Conservation (phyloP, 2,329 filamentous ascomycete species). For the Colletotrichum costaricense region DNA sequence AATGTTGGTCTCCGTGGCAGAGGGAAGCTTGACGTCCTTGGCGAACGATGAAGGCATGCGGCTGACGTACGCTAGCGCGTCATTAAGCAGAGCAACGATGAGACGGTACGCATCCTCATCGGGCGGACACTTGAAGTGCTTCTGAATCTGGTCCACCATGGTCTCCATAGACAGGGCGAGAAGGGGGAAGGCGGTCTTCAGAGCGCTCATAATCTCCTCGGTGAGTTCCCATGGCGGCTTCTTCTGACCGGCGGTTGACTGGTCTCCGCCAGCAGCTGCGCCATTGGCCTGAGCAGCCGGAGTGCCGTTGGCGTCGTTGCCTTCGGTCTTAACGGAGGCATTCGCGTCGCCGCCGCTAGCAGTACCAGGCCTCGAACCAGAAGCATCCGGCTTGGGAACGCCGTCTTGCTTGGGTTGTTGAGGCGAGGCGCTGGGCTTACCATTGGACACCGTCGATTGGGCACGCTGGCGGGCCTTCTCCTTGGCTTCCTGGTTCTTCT, state of each 20-base stretch:
- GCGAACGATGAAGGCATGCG: constrained; percentile 88
- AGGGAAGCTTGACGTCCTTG: constrained; percentile 89
- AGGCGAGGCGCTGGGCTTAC: constrained; percentile 59
- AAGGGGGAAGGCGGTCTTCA: constrained; percentile 97
- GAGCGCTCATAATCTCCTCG: constrained; percentile 92
- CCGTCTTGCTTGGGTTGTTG: constrained; percentile 65
- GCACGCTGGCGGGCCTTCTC: constrained; percentile 67
- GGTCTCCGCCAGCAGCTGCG: constrained; percentile 35
- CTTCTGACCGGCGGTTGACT: constrained; percentile 56
- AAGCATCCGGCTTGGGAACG: constrained; percentile 49
- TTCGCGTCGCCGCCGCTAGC: constrained; percentile 57
- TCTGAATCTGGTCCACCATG: constrained; percentile 98
- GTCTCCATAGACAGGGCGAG: constrained; percentile 98
- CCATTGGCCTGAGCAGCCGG: constrained; percentile 31
- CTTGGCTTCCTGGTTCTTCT: constrained; percentile 86
- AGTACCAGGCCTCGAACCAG: constrained; percentile 60
- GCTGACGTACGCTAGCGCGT: constrained; percentile 92
- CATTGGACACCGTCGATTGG: constrained; percentile 56
- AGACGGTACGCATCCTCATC: constrained; percentile 98
- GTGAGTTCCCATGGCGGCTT: constrained; percentile 96
- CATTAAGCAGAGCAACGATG: constrained; percentile 97
- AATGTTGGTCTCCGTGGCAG: constrained; percentile 94
- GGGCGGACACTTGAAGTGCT: constrained; percentile 98
- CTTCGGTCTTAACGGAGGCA: constrained; percentile 58
- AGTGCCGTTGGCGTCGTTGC: constrained; percentile 46